Evolutionary conservation across 2,329 filamentous ascomycete species (phyloP).

Genomic region (Epicoccum sorghinum): DNA sequence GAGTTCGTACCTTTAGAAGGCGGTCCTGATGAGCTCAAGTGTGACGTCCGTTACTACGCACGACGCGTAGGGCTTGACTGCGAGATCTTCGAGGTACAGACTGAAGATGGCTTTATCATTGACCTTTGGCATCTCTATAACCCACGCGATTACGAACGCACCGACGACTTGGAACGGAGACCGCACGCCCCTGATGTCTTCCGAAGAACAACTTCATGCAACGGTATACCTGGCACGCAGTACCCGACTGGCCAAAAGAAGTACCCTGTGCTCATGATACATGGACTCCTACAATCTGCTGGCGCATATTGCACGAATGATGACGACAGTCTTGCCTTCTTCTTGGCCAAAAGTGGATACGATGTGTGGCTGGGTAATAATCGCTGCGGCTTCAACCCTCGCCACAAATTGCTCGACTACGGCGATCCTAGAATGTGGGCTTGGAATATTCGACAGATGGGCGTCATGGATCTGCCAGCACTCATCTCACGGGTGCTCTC

Average conservation of each 20-base stretch:
- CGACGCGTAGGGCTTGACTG: constrained; percentile 84
- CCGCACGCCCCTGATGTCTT: constrained; percentile 69
- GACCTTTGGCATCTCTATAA: constrained; percentile 90
- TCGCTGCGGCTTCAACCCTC: constrained; percentile 81
- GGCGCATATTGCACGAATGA: constrained; percentile 91
- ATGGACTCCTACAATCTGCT: constrained; percentile 84
- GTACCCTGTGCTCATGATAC: constrained; percentile 86
- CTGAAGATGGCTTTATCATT: constrained; percentile 92
- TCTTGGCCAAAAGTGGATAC: constrained; percentile 87
- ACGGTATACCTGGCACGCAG: constrained; percentile 32
- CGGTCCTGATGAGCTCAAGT: constrained; percentile 76
- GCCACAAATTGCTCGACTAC: constrained; percentile 73
- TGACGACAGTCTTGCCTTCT: constrained; percentile 88
- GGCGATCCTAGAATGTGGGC: constrained; percentile 91
- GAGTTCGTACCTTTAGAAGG: constrained; percentile 79
- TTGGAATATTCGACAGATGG: constrained; percentile 96
- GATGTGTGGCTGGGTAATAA: constrained; percentile 98
- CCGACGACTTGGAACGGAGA: constrained; percentile 56
- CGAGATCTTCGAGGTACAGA: constrained; percentile 83
- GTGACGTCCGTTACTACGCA: constrained; percentile 85
- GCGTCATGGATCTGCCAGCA: constrained; percentile 83
- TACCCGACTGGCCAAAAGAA: constrained; percentile 57
- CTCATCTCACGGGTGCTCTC: constrained; percentile 78
- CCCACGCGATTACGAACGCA: constrained; percentile 71
- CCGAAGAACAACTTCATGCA: constrained; percentile 41